Evolutionary conservation across 371 early-diverging fungal species (phyloP).

Genomic region (Mortierella sp.): DNA sequence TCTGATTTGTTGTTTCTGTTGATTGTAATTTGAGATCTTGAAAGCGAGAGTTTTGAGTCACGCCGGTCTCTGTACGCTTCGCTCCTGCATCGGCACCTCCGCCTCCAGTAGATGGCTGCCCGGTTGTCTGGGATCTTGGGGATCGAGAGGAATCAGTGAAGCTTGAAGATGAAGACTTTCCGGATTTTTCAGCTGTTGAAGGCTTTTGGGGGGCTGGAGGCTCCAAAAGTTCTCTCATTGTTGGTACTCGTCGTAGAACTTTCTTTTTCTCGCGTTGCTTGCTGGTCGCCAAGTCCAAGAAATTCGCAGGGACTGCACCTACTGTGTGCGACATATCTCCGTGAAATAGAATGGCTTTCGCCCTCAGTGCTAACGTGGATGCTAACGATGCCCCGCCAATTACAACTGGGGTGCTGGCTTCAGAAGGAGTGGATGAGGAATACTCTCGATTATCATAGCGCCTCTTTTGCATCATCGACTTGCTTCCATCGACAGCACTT

Average conservation of each 20-base stretch:
- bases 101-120: neutral
- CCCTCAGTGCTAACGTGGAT: slow-evolving; percentile 40
- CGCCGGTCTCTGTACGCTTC: slow-evolving; percentile 15
- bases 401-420: slow-evolving; percentile 24
- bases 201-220: slow-evolving; percentile 5
- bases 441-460: slow-evolving; percentile 56
- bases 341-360: slow-evolving; percentile 51
- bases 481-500: slow-evolving; percentile 24
- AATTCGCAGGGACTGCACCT: slow-evolving; percentile 57
- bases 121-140: slow-evolving; percentile 13
- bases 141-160: slow-evolving; percentile 15
- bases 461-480: slow-evolving; percentile 27
- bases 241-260: slow-evolving; percentile 36
- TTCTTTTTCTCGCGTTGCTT: slow-evolving; percentile 30
- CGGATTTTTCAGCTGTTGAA: slow-evolving; percentile 8
- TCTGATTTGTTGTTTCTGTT: slow-evolving; percentile 3
- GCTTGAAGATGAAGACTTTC: slow-evolving; percentile 2
- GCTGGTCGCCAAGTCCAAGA: slow-evolving; percentile 45
- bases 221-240: slow-evolving; percentile 47
- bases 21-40: slow-evolving; percentile 17
- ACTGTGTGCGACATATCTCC: slow-evolving; percentile 55
- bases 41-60: slow-evolving; percentile 12
- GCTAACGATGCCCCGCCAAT: slow-evolving; percentile 28
- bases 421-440: slow-evolving; percentile 25
- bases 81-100: slow-evolving; percentile 1